Evolutionary conservation across 2,329 filamentous ascomycete genomes (phyloP), one percentile per base, ranked within the genome.

Genomic region (Aspergillus sergii): DNA sequence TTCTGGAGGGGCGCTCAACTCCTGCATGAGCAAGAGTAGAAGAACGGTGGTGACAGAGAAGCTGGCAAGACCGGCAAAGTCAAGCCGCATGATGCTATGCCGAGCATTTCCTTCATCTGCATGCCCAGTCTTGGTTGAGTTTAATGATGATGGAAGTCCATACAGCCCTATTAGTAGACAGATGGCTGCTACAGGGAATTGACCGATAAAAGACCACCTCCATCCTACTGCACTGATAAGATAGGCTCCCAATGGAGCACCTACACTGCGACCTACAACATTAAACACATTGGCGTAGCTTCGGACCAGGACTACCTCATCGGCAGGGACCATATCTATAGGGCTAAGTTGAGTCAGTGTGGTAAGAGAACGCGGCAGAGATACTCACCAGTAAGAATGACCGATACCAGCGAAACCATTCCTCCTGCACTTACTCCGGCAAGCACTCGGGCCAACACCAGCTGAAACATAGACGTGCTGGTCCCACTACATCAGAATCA

Each of bases 141-240:
- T 62, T 4, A 57, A n/a, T 4, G 54, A 61, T 1, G 60, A 21
- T 2, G 66, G 67, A 4, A 66, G 56, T 4, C 57, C 39, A 16
- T 61, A 51, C 8, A 26, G 39, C 8, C 48, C 79, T 21, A 85
- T 73, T 1, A 80, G 12, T n/a, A 84, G 81, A 12, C 86, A 85
- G 2, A 85, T 26, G 0, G 83, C 61, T 19, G 86, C 82, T n/a
- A 86, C 75, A 0, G 87, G 87, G 0, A 82, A 79, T 73, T 89
- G 87, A 6, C 82, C 81, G 0, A 85, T 70, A 68, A 89, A 89
- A 0, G 85, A 84, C 88, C 88, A 91, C 48, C 91, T 81, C 90
- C 90, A 93, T 34, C 91, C 91, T 1, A 93, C 76, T 39, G 80
- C 82, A 71, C 93, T 90, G 28, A 89, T 89, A 71, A 93, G 86